Base-by-base conservation (phyloP, 805 yeast species). In the Starmerella bombicola region DNA sequence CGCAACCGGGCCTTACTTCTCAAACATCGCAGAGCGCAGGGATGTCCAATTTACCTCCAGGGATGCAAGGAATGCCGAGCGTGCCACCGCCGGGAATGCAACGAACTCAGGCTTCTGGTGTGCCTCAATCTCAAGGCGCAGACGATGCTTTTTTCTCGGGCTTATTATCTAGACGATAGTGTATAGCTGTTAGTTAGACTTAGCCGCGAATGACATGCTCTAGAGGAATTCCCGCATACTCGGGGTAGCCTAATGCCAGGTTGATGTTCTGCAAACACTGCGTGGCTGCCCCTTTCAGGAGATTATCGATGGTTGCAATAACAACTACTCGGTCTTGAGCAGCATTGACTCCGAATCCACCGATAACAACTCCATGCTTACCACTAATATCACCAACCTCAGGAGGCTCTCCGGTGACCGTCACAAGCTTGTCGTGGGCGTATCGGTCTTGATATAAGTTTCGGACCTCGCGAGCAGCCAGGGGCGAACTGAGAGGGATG, bases 251-350 rank as follows among this genome's bases (percentile, higher is more conserved):
- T 66, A 80, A 65, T 5, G 83, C 80, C 62, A 91, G 69, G 63
- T 91, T 91, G 61, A 93, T 81, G 68, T 91, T 91, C 64, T 91
- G 99, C 61, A 91, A 63, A 66, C 97, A 88, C 66, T 91, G 99
- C 15, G 99, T 91, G 34, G 96, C 93, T 33, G 99, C 99, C 51
- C 99, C 99, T 68, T 91, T 91, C 58, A 91, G 71, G 57, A 91
- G 69, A 62, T 91, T 91, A 59, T 91, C 99, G 54, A 91, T 88
- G 4, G 96, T 85, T 18, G 95, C 95, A 40, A 88, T 91, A 40
- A 91, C 69, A 19, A 91, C 97, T 18, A 85, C 93, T 60, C 99
- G 76, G 65, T 84, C 79, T 57, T 80, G 82, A 41, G 76, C 76
- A 19, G 86, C 74, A 59, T 81, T 86, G 35, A 93, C 93, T 18